Evolutionary conservation across 2,329 filamentous ascomycete genomes (phyloP), one percentile per base, ranked within the genome.

Genomic region (Calonectria pseudoreteaudii): DNA sequence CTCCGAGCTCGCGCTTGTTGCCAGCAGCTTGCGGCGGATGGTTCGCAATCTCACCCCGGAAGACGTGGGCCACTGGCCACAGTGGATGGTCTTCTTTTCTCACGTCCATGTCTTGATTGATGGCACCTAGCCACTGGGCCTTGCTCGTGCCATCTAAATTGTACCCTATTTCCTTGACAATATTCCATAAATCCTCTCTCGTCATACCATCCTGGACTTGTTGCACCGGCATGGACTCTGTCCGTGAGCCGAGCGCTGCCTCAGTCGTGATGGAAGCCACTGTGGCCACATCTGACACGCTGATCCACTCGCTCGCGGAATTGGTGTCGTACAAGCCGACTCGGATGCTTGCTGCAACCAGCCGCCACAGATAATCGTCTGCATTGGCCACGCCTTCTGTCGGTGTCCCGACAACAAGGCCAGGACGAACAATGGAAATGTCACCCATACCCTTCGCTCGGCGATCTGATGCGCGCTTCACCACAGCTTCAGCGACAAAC

Each of bases 341-440:
- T 0, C 50, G 58, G 16, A 79, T 76, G 49, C 52, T 74, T 0
- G 76, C 68, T 4, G 77, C 73, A 10, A 70, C 53, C 4, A 79
- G 41, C 16, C 78, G 58, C 78, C 77, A 79, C 1, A 79, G 68
- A 16, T 77, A 79, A 36, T 79, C 78, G 26, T 78, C 72, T 3
- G 67, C 18, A 30, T 79, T 79, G 8, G 77, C 66, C 3, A 79
- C 72, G 1, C 78, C 78, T 23, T 79, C 77, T 2, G 77, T 74
- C 0, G 77, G 69, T 3, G 78, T 79, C 2, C 78, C 77, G 14
- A 79, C 71, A 6, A 79, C 75, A n/a, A 77, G 77, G 26, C 78
- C 78, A 0, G 75, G 73, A 8, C 58, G 70, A 26, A 62, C 23
- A 13, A 62, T 62, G 14, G 56, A 62, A 20, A 62, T 41, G 1